These are phyloP conservation scores for Ramichloridium luteum DNA, from an alignment of 2,329 filamentous ascomycete species.

Conservation along the genomic window DNA sequence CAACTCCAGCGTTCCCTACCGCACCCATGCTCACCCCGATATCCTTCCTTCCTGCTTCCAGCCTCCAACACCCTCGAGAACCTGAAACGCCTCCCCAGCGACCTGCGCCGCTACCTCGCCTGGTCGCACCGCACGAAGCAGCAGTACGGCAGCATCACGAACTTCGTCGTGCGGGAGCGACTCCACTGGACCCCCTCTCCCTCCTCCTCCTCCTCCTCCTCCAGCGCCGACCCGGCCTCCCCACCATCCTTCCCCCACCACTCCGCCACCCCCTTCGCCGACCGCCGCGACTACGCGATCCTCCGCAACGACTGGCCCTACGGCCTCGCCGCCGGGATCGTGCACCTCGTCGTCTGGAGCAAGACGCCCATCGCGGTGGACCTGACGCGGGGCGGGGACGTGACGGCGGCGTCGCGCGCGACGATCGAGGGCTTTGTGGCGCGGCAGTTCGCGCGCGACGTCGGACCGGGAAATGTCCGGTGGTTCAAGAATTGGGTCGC, in stretches of 20 bases:
- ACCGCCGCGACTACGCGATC: slow-evolving; percentile 43
- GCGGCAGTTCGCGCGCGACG: slow-evolving; percentile 35
- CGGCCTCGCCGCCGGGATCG: slow-evolving; percentile 41
- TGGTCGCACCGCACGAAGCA: slow-evolving; percentile 45
- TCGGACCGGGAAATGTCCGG: slow-evolving; percentile 31
- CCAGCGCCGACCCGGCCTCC: too few relatives aligned
- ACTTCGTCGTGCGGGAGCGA: slow-evolving; percentile 44
- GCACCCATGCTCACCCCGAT: neutral
- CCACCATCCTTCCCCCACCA: slow-evolving; percentile 30
- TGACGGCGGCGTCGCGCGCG: slow-evolving; percentile 37
- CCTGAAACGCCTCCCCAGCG: slow-evolving; percentile 47
- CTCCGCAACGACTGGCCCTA: slow-evolving; percentile 54
- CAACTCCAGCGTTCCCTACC: neutral
- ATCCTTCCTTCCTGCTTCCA: too few relatives aligned
- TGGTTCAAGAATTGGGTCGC: slow-evolving; percentile 56
- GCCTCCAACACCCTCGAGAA: slow-evolving; percentile 41
- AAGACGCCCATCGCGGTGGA: slow-evolving; percentile 39
- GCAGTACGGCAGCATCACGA: slow-evolving; percentile 44
- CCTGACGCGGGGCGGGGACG: slow-evolving; percentile 34
- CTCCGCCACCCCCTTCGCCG: slow-evolving; percentile 41
- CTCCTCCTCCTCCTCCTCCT: too few relatives aligned
- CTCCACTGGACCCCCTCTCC: slow-evolving; percentile 38
- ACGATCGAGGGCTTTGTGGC: slow-evolving; percentile 40
- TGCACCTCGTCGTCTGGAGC: slow-evolving; percentile 47
- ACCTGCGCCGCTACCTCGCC: slow-evolving; percentile 46